Conservation (phyloP, 2,329 filamentous ascomycete species). For the Apiospora pterosperma region DNA sequence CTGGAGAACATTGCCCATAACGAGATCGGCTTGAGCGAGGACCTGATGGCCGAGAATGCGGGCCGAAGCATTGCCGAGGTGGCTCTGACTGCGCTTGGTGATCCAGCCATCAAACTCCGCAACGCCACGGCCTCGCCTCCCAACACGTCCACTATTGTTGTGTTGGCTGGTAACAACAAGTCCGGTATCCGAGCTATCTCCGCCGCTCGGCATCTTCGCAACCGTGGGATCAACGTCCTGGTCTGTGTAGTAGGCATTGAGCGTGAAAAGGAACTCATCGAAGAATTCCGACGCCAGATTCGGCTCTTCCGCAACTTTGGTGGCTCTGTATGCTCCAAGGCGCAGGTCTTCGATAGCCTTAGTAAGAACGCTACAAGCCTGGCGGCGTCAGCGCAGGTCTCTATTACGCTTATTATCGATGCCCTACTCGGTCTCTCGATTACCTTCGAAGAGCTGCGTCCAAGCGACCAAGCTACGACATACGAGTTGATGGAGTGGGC, state of each 20-base stretch:
- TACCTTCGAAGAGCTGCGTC: conserved; percentile 83
- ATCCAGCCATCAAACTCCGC: conserved; percentile 56
- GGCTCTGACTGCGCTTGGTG: conserved; percentile 64
- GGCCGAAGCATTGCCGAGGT: conserved; percentile 86
- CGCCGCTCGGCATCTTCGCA: conserved; percentile 81
- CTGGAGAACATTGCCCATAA: conserved; percentile 88
- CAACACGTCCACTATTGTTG: conserved; percentile 50
- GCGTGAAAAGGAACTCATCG: conserved; percentile 74
- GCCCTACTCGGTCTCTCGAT: conserved; percentile 83
- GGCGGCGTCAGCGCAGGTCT: conserved; percentile 21
- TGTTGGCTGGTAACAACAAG: conserved; percentile 95
- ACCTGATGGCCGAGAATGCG: conserved; percentile 89
- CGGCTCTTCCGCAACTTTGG: conserved; percentile 82
- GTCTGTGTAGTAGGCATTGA: conserved; percentile 84
- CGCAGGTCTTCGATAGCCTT: conserved; percentile 58
- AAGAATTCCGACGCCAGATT: conserved; percentile 76
- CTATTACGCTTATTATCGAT: conserved; percentile 55
- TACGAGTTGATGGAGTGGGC: conserved; percentile 93
- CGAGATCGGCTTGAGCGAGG: conserved; percentile 81
- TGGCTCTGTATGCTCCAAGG: conserved; percentile 64
- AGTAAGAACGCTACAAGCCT: conserved; percentile 39
- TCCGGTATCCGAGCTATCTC: conserved; percentile 81
- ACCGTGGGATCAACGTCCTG: conserved; percentile 76
- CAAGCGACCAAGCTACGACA: conserved; percentile 76
- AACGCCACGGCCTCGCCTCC: conserved; percentile 30